Percentiles rank a stretch among this genome's conserved stretches.
phyloP scores from a whole-genome alignment of 768 basidiomycete species.

The Suillus americanus region DNA sequence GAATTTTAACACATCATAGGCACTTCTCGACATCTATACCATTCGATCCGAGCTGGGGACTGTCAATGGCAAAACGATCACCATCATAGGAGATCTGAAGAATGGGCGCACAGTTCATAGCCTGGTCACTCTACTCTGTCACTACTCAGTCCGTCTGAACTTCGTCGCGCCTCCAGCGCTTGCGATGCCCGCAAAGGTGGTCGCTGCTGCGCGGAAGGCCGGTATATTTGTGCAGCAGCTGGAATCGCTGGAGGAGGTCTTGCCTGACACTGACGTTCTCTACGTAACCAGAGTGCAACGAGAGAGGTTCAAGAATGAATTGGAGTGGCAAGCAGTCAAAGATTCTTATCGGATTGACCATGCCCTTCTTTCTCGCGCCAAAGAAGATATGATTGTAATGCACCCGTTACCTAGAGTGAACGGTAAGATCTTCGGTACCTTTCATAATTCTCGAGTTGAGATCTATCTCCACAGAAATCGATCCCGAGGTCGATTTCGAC shows the following conservation, averaged over 20 bases:
- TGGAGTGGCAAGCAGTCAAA: constrained; percentile 89
- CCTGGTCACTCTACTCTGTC: constrained; percentile 85
- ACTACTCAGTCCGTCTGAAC: constrained; percentile 93
- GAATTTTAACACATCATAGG: constrained; percentile 39
- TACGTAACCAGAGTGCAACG: constrained; percentile 97
- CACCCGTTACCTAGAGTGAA: constrained; percentile 96
- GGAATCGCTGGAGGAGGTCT: constrained; percentile 88
- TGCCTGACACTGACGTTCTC: constrained; percentile 91
- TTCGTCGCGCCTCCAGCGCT: constrained; percentile 89
- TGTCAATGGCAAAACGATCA: constrained; percentile 93
- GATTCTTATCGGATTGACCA: constrained; percentile 93
- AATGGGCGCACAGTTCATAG: constrained; percentile 98
- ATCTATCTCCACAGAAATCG: constrained; percentile 73
- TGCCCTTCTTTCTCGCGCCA: constrained; percentile 87
- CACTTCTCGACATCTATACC: constrained; percentile 86
- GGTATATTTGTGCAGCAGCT: constrained; percentile 77
- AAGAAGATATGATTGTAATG: constrained; percentile 98
- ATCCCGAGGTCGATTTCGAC: constrained; percentile 97
- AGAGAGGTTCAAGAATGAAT: constrained; percentile 82
- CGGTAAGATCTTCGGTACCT: constrained; percentile 44
- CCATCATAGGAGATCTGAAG: constrained; percentile 92
- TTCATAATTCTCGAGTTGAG: not conserved
- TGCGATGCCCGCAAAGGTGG: constrained; percentile 86
- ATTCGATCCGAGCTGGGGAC: constrained; percentile 98
- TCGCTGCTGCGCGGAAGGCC: constrained; percentile 79